Conservation (phyloP, 2,329 filamentous ascomycete species). For the Elsinoe necatrix region DNA sequence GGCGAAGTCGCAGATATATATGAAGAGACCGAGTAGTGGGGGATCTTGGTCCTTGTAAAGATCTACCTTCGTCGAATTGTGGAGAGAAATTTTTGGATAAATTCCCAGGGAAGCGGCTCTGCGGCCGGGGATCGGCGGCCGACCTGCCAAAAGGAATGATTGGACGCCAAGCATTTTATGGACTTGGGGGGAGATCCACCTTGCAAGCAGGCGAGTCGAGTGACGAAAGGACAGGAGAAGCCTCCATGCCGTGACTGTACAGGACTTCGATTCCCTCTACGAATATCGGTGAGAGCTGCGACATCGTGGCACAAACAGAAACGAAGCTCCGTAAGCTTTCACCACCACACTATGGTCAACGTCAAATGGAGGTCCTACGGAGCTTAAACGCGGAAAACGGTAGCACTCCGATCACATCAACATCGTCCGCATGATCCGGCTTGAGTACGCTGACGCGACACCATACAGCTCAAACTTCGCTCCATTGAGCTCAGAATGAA, state of each 20-base stretch:
- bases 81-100: slow-evolving; percentile 10
- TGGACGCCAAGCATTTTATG: slow-evolving; percentile 8
- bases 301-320: not conserved
- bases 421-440: slow-evolving; percentile 9
- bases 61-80: not conserved
- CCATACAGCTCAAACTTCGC: not conserved
- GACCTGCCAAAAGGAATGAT: not conserved
- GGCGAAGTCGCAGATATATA: not conserved
- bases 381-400: slow-evolving; percentile 15
- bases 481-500: slow-evolving; percentile 4
- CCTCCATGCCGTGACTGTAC: not conserved
- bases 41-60: not conserved
- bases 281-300: not conserved
- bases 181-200: not conserved
- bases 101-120: slow-evolving; percentile 11
- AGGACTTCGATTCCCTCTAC: not conserved
- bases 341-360: slow-evolving; percentile 7
- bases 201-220: not conserved
- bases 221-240: not conserved
- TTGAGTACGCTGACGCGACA: not conserved
- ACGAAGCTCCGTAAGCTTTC: not conserved
- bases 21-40: not conserved
- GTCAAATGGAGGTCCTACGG: slow-evolving; percentile 7
- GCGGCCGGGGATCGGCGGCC: not conserved
- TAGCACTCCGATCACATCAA: slow-evolving; percentile 8